These are phyloP conservation scores for Carex arenaria DNA, from an alignment of 202 grass and related monocot genomes.

Conservation along the genomic window DNA sequence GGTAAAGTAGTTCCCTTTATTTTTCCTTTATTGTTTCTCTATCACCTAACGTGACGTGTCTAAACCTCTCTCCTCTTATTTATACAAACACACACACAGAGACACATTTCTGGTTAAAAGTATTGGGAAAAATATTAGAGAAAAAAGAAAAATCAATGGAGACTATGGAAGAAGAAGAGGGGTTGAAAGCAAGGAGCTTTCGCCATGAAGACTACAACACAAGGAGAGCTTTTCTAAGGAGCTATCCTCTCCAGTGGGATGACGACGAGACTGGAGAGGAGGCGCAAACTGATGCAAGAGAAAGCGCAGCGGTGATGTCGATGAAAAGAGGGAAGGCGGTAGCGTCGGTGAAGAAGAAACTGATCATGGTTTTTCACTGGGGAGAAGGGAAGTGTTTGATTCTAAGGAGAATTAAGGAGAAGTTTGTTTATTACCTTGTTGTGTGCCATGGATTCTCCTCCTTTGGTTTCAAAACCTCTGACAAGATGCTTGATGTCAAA, in stretches of 20 bases:
- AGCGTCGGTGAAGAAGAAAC: not conserved
- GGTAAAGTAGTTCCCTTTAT: conserved; percentile 13
- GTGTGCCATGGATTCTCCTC: conserved; percentile 38
- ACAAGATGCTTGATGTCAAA: conserved; percentile 16
- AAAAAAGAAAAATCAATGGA: not conserved
- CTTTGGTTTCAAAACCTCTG: conserved; percentile 13
- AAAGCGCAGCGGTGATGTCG: not conserved
- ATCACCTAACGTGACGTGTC: conserved; percentile 13
- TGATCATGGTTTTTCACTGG: conserved; percentile 42
- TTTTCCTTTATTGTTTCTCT: not conserved
- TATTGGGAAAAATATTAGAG: not conserved
- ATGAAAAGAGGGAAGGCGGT: not conserved
- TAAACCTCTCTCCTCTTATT: conserved; percentile 6
- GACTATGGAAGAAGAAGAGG: conserved; percentile 17
- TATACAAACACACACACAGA: not conserved
- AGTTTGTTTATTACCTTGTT: conserved; percentile 49
- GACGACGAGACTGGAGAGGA: conserved; percentile 22
- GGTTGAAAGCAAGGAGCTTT: conserved; percentile 60
- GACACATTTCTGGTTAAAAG: not conserved
- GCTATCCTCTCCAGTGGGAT: conserved; percentile 84
- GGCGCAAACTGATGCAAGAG: not conserved
- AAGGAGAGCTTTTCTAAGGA: conserved; percentile 66
- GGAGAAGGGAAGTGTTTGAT: conserved; percentile 48
- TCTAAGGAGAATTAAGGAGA: conserved; percentile 51
- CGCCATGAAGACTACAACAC: conserved; percentile 80